Evolutionary conservation across 1,139 yeast species (phyloP), one percentile per base, ranked within the genome.

Genomic region (Kodamaea arcana): DNA sequence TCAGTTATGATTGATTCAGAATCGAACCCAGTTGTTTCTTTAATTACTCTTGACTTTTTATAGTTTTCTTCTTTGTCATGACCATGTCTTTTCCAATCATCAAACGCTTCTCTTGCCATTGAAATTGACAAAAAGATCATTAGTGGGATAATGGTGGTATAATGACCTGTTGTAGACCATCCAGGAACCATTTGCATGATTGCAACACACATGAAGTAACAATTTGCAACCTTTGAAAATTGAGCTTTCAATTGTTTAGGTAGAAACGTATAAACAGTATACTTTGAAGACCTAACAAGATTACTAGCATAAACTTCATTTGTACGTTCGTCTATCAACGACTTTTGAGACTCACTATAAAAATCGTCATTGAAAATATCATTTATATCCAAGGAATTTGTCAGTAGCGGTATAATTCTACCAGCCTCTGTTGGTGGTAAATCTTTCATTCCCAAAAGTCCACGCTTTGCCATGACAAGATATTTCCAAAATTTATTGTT

Each of bases 151-250:
- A 92, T 90, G 2, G 98, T 92, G 3, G 97, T 92, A 55, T 79
- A 87, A n/a, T 87, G 83, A 41, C 97, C 98, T 0, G 98, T 92
- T 3, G 98, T 88, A 3, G 97, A 87, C 97, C 97, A 92, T 1
- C 90, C 79, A 0, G 98, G 98, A 35, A 92, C 83, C 94, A 90
- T 82, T 55, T 92, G 97, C 71, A 90, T 67, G 41, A 92, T 84
- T 3, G 97, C 90, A 16, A 92, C 94, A 8, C 79, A 70, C 74
- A 92, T 61, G 59, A 92, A 88, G 57, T 88, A 75, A 47, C 92
- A 72, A 52, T 92, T 92, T 13, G 98, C 98, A 31, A 92, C 54
- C 55, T 88, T 92, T 14, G 95, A 86, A 51, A 92, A 90, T 56
- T 92, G 98, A 2, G 94, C 95, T 42, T 77, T 72, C 30, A 92